A percentile compares a stretch with the other conserved stretches of the same genome.
Evolutionary conservation across 2,329 filamentous ascomycete species (phyloP).

Genomic region (Reticulascus tulasneorum): DNA sequence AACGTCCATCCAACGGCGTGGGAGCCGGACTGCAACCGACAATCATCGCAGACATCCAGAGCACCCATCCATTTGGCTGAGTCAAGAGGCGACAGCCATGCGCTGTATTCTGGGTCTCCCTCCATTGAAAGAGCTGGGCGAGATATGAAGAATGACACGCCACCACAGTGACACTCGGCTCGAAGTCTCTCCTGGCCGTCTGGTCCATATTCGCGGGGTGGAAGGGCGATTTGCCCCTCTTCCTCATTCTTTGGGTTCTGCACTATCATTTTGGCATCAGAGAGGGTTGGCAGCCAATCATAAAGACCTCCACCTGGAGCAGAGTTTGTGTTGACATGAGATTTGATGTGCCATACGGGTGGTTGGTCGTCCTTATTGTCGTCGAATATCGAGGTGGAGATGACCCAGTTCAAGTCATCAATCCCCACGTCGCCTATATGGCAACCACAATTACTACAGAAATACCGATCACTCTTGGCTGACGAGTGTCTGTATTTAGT

Average conservation of each 20-base stretch:
- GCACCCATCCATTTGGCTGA: conserved; percentile 36
- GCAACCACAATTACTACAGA: conserved; percentile 42
- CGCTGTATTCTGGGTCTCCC: conserved; percentile 21
- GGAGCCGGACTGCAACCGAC: conserved; percentile 35
- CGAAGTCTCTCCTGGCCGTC: conserved; percentile 29
- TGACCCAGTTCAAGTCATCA: conserved; percentile 28
- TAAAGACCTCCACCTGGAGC: too few species aligned
- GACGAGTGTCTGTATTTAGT: conserved; percentile 28
- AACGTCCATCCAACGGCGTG: conserved; percentile 39
- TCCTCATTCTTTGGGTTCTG: conserved; percentile 32
- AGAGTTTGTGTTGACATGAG: conserved; percentile 27
- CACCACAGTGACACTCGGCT: conserved; percentile 42
- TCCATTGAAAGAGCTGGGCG: conserved; percentile 30
- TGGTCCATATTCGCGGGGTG: conserved; percentile 19
- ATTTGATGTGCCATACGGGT: conserved; percentile 33
- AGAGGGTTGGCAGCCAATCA: conserved; percentile 28
- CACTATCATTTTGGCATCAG: conserved; percentile 21
- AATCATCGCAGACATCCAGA: conserved; percentile 39
- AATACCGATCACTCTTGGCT: conserved; percentile 29
- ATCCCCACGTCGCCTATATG: conserved; percentile 33
- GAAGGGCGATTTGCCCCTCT: conserved; percentile 22
- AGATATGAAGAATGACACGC: conserved; percentile 41
- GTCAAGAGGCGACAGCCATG: conserved; percentile 31
- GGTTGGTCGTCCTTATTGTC: conserved; percentile 23
- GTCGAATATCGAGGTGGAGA: conserved; percentile 35